Base-by-base conservation (phyloP, 2,329 filamentous ascomycete species). In the Pezicula radicicola region DNA sequence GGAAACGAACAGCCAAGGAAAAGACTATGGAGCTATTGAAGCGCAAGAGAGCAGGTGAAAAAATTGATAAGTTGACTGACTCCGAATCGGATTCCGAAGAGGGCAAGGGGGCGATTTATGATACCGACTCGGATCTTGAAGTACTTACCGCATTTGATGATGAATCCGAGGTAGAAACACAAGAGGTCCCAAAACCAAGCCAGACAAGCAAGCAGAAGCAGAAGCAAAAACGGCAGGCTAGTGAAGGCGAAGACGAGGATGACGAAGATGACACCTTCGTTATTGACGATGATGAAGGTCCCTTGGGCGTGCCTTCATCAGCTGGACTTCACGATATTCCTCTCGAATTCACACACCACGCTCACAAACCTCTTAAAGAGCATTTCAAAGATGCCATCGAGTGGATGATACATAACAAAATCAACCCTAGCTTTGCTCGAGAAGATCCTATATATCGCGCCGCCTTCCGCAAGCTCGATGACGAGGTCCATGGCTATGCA, bases 381-480 rank as follows among this genome's bases (percentile, higher is more conserved):
- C 81, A 91, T 46, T 93, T 93, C 71, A 81, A 80, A 45, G 83
- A 85, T 60, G 86, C 83, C 0, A 75, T 93, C 2, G 87, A 91
- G 64, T 93, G 88, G 88, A 86, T 92, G 70, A 84, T 93, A 2
- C 87, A 91, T 62, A 88, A 88, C 64, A 85, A 87, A 60, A 76
- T 94, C 47, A 87, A 91, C 58, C 88, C 88, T 0, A 81, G 75
- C 0, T 92, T 91, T 61, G 71, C 79, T 10, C 76, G 78, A 16
- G 71, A 79, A 5, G 81, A 89, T 54, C 74, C 80, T 7, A 72
- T 91, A 12, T 94, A 91, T 66, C 62, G 70, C 12, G 74, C 88
- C 25, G 84, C 88, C 0, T 91, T 91, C 73, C 72, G 72, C 46
- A 90, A 89, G 62, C 74, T 93, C 0, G 80, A 89, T 57, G 82